Base-by-base conservation (phyloP, 2,329 filamentous ascomycete genomes). In the Erysiphe neolycopersici region DNA sequence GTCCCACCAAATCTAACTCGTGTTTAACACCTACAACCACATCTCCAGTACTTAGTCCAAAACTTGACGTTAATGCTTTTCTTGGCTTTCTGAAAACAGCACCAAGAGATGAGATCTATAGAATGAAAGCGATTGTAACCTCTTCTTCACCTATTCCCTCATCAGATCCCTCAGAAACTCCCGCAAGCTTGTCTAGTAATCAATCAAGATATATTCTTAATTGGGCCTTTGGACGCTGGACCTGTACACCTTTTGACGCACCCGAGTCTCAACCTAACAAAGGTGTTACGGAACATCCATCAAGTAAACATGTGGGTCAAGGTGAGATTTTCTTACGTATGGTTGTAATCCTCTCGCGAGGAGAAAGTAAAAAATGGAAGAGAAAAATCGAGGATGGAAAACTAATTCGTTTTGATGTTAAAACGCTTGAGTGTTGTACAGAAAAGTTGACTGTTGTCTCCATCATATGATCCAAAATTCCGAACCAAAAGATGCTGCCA, bases 221-320 rank as follows among this genome's bases (percentile, higher is more conserved):
- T 59, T 98, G 89, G 89, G 89, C 89, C 0, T 98, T 98, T 61
- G 84, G 84, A 0, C 70, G 89, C 29, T 98, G 89, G 87, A 92
- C 75, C 0, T 93, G 87, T 55, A 91, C 84, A 1, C 66, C 71
- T 5, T 62, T 75, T 4, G 54, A 68, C 4, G 54, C 57, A 1
- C 54, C 57, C 1, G 17, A 26, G 3, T n/a, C 41, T 13, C 18
- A 30, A 10, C 56, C 53, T 10, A 67, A 74, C 57, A 68, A 58
- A 1, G 55, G 56, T 1, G 55, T 54, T 10, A 68, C 76, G 57
- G 68, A 74, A 55, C 58, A 64, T 49, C 66, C 71, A 32, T 69
- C 69, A 53, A 60, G 64, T 32, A 62, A 76, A 40, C 59, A 65
- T 1, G 60, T 41, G 6, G 43, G 30, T 3, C 29, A 33, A 32